Base-by-base conservation (phyloP, 257 asterid genomes). In the Eucommia ulmoides region DNA sequence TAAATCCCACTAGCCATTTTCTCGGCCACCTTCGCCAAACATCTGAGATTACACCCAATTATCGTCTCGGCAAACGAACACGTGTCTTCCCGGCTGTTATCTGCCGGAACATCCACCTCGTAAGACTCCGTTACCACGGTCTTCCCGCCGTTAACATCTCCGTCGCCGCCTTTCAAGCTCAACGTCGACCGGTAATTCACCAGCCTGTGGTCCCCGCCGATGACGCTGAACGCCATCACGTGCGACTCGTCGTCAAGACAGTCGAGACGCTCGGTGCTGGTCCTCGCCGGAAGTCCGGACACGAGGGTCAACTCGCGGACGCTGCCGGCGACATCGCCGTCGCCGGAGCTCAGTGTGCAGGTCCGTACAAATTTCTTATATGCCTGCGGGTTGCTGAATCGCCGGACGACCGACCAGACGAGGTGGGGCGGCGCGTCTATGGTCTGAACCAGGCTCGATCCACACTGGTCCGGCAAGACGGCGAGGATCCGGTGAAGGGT, bases 81-180 rank as follows among this genome's bases (percentile, higher is more conserved):
- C 7, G 88, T 75, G 15, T 81, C 84, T 3, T 66, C 65, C 20
- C 23, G 53, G 21, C 77, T 56, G 41, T 73, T 82, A 15, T 60
- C 80, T 51, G 49, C 59, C 19, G 84, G 88, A 16, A 81, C 26
- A 74, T 81, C 83, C 56, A 73, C 86, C 23, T 65, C 81, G 22
- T 69, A 81, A 4, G 86, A 69, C 41, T 77, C 76, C 54, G 70
- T 52, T 64, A 64, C 76, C 74, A 74, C 71, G 26, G 85, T 77
- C 53, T 59, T 49, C 10, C 3, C 24, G 19, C 7, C 38, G 18
- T 52, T 38, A 6, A 19, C 68, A 26, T 61, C 68, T 2, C 57
- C 55, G 0, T 10, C 68, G 17, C 45, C 35, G 24, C 45, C 50
- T 24, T 51, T 53, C 55, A 75, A 38, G 49, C 77, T 75, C 0